Evolutionary conservation across 1,284 basidiomycete species (phyloP).

Genomic region (Rhodotorula sp.): DNA sequence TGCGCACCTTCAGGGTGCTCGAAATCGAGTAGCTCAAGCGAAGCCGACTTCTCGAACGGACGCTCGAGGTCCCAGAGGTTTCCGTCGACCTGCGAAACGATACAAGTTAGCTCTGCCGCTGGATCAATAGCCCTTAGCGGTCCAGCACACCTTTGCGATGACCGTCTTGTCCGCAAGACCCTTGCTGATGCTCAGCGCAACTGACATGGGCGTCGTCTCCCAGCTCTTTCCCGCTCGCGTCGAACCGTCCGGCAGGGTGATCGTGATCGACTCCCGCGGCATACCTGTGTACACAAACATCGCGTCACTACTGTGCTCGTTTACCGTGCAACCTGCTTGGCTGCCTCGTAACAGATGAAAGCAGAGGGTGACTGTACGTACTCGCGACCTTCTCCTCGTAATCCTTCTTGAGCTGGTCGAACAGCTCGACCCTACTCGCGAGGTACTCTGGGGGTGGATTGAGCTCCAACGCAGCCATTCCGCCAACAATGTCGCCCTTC

Average conservation of each 20-base stretch:
- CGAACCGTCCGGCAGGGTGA: conserved; percentile 86
- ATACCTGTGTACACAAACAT: conserved; percentile 59
- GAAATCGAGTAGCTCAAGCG: conserved; percentile 87
- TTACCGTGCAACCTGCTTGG: neutral
- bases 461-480: conserved; percentile 55
- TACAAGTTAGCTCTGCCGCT: neutral
- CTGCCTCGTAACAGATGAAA: neutral
- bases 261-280: conserved; percentile 74
- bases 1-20: conserved; percentile 83
- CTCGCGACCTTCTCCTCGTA: conserved; percentile 77
- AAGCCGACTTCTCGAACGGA: conserved; percentile 78
- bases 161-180: conserved; percentile 85
- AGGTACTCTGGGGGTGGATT: conserved; percentile 83
- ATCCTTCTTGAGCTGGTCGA: conserved; percentile 82
- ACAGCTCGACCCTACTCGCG: conserved; percentile 84
- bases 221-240: conserved; percentile 79
- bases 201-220: conserved; percentile 93
- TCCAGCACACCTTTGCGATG: conserved; percentile 72
- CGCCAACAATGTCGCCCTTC: conserved; percentile 42
- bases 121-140: neutral
- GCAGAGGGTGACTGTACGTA: conserved; percentile 47
- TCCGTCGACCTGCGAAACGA: conserved; percentile 69
- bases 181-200: conserved; percentile 84
- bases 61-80: conserved; percentile 92
- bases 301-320: neutral